Evolutionary conservation across 106 monocot species (phyloP).

Genomic region (Dioscorea alata): DNA sequence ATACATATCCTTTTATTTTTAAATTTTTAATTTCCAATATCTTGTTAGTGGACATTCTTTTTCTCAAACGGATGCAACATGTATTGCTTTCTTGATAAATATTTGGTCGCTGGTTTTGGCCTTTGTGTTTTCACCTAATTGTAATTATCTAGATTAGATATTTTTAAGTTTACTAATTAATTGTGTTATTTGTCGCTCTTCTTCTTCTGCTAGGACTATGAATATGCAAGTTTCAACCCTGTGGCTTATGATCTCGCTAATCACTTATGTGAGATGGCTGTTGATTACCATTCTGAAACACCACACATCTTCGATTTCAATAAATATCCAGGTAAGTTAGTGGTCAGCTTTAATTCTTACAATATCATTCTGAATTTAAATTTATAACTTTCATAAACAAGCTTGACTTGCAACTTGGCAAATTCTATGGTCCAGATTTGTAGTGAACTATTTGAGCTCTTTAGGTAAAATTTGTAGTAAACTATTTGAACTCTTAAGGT

Average conservation of each 20-base stretch:
- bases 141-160: too few species aligned
- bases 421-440: conserved; percentile 45
- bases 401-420: neutral
- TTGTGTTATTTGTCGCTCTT: neutral
- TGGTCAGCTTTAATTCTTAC: too few species aligned
- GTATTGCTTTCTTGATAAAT: too few species aligned
- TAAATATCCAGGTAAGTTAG: conserved; percentile 64
- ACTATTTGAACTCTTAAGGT: too few species aligned
- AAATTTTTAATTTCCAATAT: too few species aligned
- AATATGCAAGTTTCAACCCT: conserved; percentile 86
- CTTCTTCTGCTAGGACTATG: conserved; percentile 63
- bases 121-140: too few species aligned
- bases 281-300: conserved; percentile 70
- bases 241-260: conserved; percentile 86
- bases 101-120: too few species aligned
- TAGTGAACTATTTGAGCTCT: conserved; percentile 48
- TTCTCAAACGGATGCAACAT: too few species aligned
- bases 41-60: too few species aligned
- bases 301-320: conserved; percentile 75
- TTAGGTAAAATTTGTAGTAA: conserved; percentile 36
- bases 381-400: neutral
- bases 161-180: neutral
- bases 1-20: too few species aligned
- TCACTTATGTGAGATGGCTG: conserved; percentile 98
- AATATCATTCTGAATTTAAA: too few species aligned